These are phyloP conservation scores for Entomortierella lignicola DNA, from an alignment of 192 early-diverging fungal genomes.

Conservation along the genomic window DNA sequence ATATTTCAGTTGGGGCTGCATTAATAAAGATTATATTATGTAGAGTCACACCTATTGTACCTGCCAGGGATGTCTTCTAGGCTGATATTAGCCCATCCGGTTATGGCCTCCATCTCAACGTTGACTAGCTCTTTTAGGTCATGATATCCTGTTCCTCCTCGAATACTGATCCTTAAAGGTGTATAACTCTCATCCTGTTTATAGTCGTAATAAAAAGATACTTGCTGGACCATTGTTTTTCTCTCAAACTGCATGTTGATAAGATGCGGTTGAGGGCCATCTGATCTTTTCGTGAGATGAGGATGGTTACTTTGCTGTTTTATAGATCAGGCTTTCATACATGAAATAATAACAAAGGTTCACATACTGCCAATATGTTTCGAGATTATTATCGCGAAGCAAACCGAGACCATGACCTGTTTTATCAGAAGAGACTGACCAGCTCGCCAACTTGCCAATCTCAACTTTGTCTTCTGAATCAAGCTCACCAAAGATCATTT, in stretches of 20 bases:
- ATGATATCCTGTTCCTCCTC: constrained; percentile 72
- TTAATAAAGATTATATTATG: background rate
- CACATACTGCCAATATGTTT: constrained; percentile 88
- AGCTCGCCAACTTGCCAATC: constrained; percentile 69
- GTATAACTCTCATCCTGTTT: constrained; percentile 89
- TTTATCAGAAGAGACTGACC: constrained; percentile 78
- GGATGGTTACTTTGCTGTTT: background rate
- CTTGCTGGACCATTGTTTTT: constrained; percentile 67
- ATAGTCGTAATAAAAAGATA: constrained; percentile 76
- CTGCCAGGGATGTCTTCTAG: constrained; percentile 59
- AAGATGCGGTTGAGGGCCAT: constrained; percentile 79
- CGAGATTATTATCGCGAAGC: constrained; percentile 71
- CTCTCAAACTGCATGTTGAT: constrained; percentile 79
- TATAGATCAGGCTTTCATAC: background rate
- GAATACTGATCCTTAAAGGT: constrained; percentile 70
- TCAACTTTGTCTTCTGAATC: constrained; percentile 61
- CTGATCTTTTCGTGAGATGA: constrained; percentile 61
- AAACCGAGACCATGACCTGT: constrained; percentile 70
- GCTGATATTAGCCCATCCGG: constrained; percentile 77
- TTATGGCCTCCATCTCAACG: constrained; percentile 66
- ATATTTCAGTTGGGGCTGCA: background rate
- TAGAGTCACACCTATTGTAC: background rate
- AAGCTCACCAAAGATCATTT: constrained; percentile 25
- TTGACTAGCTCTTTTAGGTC: constrained; percentile 73
- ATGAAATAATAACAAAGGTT: background rate